Percentiles rank a stretch among this genome's conserved stretches.
phyloP scores from a whole-genome alignment of 768 basidiomycete genomes.

The Coprinopsis sp. region DNA sequence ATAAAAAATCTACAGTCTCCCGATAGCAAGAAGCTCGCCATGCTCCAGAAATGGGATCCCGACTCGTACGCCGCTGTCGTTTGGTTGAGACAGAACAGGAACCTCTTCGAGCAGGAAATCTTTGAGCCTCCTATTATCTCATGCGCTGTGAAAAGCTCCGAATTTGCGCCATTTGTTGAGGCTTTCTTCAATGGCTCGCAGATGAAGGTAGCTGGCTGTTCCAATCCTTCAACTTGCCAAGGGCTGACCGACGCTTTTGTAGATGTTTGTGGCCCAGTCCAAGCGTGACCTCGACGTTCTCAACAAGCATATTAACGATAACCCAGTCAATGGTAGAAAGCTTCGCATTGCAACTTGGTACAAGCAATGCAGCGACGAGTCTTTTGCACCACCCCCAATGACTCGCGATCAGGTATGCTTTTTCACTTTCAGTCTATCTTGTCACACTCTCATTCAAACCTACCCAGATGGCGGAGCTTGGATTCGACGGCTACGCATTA shows the following conservation, averaged over 20 bases:
- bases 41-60: conserved; percentile 47
- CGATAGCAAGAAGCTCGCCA: conserved; percentile 54
- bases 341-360: conserved; percentile 67
- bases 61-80: conserved; percentile 60
- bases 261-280: conserved; percentile 86
- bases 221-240: not conserved
- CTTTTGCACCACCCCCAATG: conserved; percentile 50
- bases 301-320: conserved; percentile 66
- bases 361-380: conserved; percentile 37
- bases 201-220: conserved; percentile 49
- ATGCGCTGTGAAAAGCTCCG: conserved; percentile 59
- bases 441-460: not conserved
- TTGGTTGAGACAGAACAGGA: conserved; percentile 67
- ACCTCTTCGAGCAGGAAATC: conserved; percentile 74
- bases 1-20: conserved; percentile 58
- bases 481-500: conserved; percentile 81
- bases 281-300: conserved; percentile 75
- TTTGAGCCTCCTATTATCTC: conserved; percentile 81
- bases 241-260: conserved; percentile 1
- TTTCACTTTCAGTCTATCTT: not conserved
- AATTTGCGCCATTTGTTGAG: conserved; percentile 69
- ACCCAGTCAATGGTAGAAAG: conserved; percentile 38
- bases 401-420: conserved; percentile 49
- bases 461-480: conserved; percentile 49
- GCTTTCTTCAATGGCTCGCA: conserved; percentile 55